Conservation (phyloP, 345 rosid species). For the Hibiscus mutabilis region DNA sequence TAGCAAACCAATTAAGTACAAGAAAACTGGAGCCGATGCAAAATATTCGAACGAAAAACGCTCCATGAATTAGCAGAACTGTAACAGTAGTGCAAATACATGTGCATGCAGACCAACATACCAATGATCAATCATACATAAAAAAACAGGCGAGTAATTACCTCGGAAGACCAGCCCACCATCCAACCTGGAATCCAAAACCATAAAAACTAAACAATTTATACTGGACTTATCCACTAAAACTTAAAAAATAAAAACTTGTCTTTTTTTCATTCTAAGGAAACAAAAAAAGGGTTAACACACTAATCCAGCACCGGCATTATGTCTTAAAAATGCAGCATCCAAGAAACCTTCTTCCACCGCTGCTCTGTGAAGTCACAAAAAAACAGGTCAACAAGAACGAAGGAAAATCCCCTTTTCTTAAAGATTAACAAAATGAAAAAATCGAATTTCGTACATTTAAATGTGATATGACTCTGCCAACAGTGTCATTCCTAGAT, state of each 20-base stretch:
- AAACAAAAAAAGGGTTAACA: slow-evolving; percentile 15
- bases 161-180: slow-evolving; percentile 97
- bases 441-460: slow-evolving; percentile 30
- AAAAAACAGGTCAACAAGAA: slow-evolving; percentile 7
- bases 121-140: background rate
- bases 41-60: background rate
- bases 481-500: slow-evolving; percentile 66
- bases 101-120: background rate
- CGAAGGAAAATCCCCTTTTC: background rate
- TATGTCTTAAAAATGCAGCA: slow-evolving; percentile 71
- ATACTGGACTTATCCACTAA: background rate
- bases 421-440: background rate
- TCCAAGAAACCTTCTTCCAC: slow-evolving; percentile 68
- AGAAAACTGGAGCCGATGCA: background rate
- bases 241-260: no score
- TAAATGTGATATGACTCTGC: slow-evolving; percentile 56
- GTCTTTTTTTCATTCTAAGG: background rate
- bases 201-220: background rate
- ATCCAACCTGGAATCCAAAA: slow-evolving; percentile 58
- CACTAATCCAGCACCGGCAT: slow-evolving; percentile 96
- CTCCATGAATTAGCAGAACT: background rate
- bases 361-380: slow-evolving; percentile 55
- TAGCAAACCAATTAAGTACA: slow-evolving; percentile 3
- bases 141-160: slow-evolving; percentile 22
- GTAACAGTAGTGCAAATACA: background rate